Base-by-base conservation (phyloP, 2,329 filamentous ascomycete species). In the Ploettnerulaceae sp. region DNA sequence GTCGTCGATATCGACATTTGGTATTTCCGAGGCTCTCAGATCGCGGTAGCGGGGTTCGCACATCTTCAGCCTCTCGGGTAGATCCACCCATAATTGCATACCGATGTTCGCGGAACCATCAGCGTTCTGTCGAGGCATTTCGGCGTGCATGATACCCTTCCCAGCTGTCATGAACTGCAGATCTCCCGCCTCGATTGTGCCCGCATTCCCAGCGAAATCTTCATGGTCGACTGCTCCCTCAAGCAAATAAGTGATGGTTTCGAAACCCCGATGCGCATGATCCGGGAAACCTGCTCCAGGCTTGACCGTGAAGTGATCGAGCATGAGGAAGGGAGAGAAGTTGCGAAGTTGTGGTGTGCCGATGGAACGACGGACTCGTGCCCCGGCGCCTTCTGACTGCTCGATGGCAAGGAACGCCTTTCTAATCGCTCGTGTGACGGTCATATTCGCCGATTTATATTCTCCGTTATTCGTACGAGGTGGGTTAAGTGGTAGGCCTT, bases 151-250 rank as follows among this genome's bases (percentile, higher is more conserved):
- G 60, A 97, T 94, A 32, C 91, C 91, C 15, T 77, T 74, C 3
- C 91, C 91, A 1, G 91, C 91, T 0, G 91, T 96, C 93, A 97
- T 97, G 74, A 97, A 97, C 65, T 97, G 91, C 37, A 97, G 70
- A 64, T 96, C 91, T n/a, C 91, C 91, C 0, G 85, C 69, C 51
- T 84, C 76, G 57, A 97, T 88, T 3, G 86, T 93, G 48, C 91
- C 93, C 39, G 76, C 76, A 70, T 93, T 83, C 9, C 89, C 89
- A 2, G 87, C 83, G 58, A 95, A 95, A 66, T 95, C 89, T 69
- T 95, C 89, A 63, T 95, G 89, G 69, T 95, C 89, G 49, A 95
- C 81, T 3, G 79, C 87, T 55, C 91, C 91, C 11, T 77, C 70
- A n/a, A 97, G 75, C 22, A 97, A 74, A 65, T 96, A 96, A 1